phyloP scores from a whole-genome alignment of 371 early-diverging fungal genomes.

The Mortierella sp. region DNA sequence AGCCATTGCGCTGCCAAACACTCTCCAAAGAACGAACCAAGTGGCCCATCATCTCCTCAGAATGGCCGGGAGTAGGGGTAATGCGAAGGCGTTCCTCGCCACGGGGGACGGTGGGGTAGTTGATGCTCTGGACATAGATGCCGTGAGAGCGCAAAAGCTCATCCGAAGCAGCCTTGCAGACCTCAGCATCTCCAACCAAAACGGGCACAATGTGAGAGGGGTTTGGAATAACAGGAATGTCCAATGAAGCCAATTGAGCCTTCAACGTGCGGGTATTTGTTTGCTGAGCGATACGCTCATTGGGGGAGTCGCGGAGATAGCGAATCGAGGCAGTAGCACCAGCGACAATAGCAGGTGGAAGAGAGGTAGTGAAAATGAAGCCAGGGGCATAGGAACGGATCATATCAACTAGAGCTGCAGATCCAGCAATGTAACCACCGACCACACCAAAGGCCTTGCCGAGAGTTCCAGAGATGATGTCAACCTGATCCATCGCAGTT shows the following conservation, averaged over 20 bases:
- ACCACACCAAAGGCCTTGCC: conserved; percentile 99
- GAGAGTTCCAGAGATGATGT: conserved; percentile 97
- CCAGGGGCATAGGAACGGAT: conserved; percentile 98
- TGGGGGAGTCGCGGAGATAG: conserved; percentile 85
- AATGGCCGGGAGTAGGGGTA: conserved; percentile 97
- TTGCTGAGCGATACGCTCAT: conserved; percentile 93
- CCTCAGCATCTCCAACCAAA: conserved; percentile 95
- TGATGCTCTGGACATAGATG: conserved; percentile 98
- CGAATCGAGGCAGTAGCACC: conserved; percentile 94
- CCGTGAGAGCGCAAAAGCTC: conserved; percentile 87
- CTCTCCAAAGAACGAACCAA: conserved; percentile 87
- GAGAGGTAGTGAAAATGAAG: conserved; percentile 98
- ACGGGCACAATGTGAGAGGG: conserved; percentile 99
- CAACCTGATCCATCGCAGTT: conserved; percentile 87
- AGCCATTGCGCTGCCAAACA: conserved; percentile 89
- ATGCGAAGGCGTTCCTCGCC: conserved; percentile 98
- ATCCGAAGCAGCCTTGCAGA: conserved; percentile 93
- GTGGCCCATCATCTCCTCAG: conserved; percentile 80
- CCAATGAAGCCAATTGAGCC: conserved; percentile 79
- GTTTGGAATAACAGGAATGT: conserved; percentile 97
- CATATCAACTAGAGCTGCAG: conserved; percentile 92
- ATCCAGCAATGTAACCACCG: conserved; percentile 97
- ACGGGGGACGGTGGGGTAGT: conserved; percentile 96
- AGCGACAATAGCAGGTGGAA: conserved; percentile 94
- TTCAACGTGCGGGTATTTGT: conserved; percentile 91